These are phyloP conservation scores for Collybiopsis luxurians DNA, from an alignment of 768 basidiomycete species.

Conservation along the genomic window DNA sequence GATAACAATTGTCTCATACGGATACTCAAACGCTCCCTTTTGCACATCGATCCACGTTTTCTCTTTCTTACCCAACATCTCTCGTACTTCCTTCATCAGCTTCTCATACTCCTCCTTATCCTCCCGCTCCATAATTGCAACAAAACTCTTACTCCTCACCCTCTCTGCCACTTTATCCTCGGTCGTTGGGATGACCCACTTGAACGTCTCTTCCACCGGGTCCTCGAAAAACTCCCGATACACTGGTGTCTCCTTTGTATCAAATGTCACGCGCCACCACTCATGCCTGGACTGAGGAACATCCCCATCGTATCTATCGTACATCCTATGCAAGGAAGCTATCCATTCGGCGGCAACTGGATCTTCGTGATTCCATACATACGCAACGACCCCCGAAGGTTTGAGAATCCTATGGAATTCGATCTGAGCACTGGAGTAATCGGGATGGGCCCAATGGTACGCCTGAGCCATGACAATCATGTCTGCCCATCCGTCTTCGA, in stretches of 20 bases:
- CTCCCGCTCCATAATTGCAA: slow-evolving; percentile 56
- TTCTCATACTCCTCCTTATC: slow-evolving; percentile 40
- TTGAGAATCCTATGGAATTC: slow-evolving; percentile 84
- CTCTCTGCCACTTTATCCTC: slow-evolving; percentile 60
- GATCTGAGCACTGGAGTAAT: slow-evolving; percentile 66
- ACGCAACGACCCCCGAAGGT: slow-evolving; percentile 63
- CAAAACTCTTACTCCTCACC: slow-evolving; percentile 82
- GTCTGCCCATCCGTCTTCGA: slow-evolving; percentile 71
- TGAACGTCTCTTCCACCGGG: slow-evolving; percentile 55
- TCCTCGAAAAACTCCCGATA: slow-evolving; percentile 61
- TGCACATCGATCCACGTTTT: slow-evolving; percentile 74
- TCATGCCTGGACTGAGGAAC: slow-evolving; percentile 81
- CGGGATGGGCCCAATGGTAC: slow-evolving; percentile 85
- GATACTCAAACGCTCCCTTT: slow-evolving; percentile 75
- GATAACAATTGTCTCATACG: slow-evolving; percentile 68
- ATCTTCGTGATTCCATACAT: slow-evolving; percentile 93
- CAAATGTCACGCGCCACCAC: slow-evolving; percentile 70
- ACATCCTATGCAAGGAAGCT: slow-evolving; percentile 62
- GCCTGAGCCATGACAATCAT: slow-evolving; percentile 70
- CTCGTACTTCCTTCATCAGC: slow-evolving; percentile 48
- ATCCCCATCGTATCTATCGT: slow-evolving; percentile 65
- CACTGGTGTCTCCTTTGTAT: slow-evolving; percentile 38
- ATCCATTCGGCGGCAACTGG: slow-evolving; percentile 58
- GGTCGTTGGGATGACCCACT: slow-evolving; percentile 49
- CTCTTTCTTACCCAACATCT: slow-evolving; percentile 56